A percentile compares a stretch with the other conserved stretches of the same genome.
Conservation (phyloP, 2,329 filamentous ascomycete genomes). For the Fusarium verrucosum region DNA sequence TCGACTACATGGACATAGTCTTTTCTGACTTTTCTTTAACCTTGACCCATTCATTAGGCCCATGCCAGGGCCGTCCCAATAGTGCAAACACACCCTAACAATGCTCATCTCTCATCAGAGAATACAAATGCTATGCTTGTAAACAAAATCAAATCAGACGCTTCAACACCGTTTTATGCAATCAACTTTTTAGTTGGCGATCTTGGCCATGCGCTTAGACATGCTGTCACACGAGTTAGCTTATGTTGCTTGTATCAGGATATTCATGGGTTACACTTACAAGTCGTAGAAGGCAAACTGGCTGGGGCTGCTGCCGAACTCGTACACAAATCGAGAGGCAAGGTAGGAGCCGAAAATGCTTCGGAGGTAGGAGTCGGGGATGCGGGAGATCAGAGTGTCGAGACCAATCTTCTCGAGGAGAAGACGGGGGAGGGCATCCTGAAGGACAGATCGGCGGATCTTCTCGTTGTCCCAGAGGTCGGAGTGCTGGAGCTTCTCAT, state of each 20-base stretch:
- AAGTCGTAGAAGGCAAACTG: conserved; percentile 99
- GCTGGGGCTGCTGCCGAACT: conserved; percentile 90
- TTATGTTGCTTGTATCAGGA: neutral
- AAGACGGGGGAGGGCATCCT: conserved; percentile 85
- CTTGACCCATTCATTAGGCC: conserved; percentile 36
- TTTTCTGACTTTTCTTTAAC: conserved; percentile 46
- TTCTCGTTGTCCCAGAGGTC: conserved; percentile 87
- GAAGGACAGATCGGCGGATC: conserved; percentile 80
- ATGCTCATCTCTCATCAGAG: conserved; percentile 41
- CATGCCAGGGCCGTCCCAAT: conserved; percentile 42
- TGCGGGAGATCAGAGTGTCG: conserved; percentile 84
- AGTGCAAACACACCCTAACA: conserved; percentile 41
- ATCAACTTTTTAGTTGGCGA: conserved; percentile 42
- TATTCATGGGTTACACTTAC: conserved; percentile 64
- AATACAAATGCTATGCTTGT: conserved; percentile 42
- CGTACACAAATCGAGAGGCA: conserved; percentile 94
- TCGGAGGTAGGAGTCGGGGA: conserved; percentile 90
- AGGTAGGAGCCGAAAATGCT: conserved; percentile 97
- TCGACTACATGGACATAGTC: conserved; percentile 40
- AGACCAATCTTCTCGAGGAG: conserved; percentile 90
- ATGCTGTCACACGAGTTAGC: conserved; percentile 61
- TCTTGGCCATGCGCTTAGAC: conserved; percentile 69
- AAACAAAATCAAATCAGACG: conserved; percentile 36
- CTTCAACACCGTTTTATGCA: conserved; percentile 35
- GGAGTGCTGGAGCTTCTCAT: conserved; percentile 94